Percentiles rank a stretch among this genome's conserved stretches.
phyloP scores from a whole-genome alignment of 2,329 filamentous ascomycete genomes.

The Epichloe uncinata region DNA sequence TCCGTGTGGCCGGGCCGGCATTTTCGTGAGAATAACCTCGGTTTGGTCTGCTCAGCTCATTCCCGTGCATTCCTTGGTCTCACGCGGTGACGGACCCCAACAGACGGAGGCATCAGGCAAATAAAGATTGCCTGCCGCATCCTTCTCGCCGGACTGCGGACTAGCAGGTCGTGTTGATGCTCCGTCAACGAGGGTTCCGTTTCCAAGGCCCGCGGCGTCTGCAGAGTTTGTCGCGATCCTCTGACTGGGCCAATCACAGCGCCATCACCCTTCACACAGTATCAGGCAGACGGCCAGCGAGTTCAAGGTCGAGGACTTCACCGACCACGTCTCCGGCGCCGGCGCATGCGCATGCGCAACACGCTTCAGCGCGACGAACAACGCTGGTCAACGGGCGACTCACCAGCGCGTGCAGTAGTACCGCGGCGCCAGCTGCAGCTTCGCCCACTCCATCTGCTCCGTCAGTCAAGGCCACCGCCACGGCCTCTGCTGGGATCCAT shows the following conservation, averaged over 20 bases:
- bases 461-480: not conserved
- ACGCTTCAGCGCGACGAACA: not conserved
- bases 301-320: not conserved
- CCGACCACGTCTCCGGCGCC: not conserved
- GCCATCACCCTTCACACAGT: not conserved
- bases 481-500: constrained; percentile 1
- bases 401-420: not conserved
- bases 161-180: constrained; percentile 3
- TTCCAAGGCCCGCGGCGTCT: constrained; percentile 6
- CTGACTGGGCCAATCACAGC: constrained; percentile 7
- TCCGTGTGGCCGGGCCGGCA: not conserved
- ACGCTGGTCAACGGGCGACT: not conserved
- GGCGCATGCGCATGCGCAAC: not conserved
- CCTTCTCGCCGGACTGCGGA: not conserved
- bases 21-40: constrained; percentile 1
- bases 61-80: not conserved
- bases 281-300: not conserved
- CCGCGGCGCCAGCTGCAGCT: not conserved
- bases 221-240: constrained; percentile 3
- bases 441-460: not conserved
- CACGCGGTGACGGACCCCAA: too few species aligned
- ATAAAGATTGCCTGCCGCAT: not conserved
- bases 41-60: not conserved
- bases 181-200: not conserved
- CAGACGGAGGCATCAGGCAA: too few species aligned